Conservation (phyloP, 148 eudicot species). For the Fagopyrum homotropicum region DNA sequence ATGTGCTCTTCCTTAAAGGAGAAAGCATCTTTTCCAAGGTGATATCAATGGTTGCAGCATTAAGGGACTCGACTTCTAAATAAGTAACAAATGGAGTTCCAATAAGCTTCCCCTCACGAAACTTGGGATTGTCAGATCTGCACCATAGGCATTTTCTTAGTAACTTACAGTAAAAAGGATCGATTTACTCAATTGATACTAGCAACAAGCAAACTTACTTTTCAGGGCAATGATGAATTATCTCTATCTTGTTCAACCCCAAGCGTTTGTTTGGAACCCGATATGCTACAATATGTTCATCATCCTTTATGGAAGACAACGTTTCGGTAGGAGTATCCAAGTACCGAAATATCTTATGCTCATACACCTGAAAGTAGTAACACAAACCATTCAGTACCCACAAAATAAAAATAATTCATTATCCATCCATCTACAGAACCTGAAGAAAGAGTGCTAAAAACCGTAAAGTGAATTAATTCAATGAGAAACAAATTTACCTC, state of each 20-base stretch:
- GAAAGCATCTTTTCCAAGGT: slow-evolving; percentile 48
- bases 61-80: slow-evolving; percentile 45
- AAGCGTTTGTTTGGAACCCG: slow-evolving; percentile 49
- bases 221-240: slow-evolving; percentile 59
- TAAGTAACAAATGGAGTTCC: slow-evolving; percentile 72
- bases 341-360: slow-evolving; percentile 53
- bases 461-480: not conserved
- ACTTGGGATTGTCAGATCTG: slow-evolving; percentile 32
- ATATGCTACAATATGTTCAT: slow-evolving; percentile 86
- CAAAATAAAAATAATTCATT: not conserved
- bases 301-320: slow-evolving; percentile 68
- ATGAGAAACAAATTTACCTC: slow-evolving; percentile 44
- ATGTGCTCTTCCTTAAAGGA: slow-evolving; percentile 56
- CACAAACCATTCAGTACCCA: slow-evolving; percentile 14
- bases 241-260: slow-evolving; percentile 65
- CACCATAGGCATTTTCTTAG: slow-evolving; percentile 5
- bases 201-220: slow-evolving; percentile 41
- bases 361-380: slow-evolving; percentile 54
- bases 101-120: slow-evolving; percentile 58
- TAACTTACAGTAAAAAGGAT: not conserved
- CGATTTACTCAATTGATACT: not conserved
- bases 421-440: not conserved
- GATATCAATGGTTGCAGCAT: slow-evolving; percentile 52
- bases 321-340: slow-evolving; percentile 57
- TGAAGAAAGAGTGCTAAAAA: not conserved